Percentiles rank a stretch among this genome's conserved stretches.
These are phyloP conservation scores for Colletotrichum acutatum DNA, from an alignment of 2,329 filamentous ascomycete species.

Conservation along the genomic window DNA sequence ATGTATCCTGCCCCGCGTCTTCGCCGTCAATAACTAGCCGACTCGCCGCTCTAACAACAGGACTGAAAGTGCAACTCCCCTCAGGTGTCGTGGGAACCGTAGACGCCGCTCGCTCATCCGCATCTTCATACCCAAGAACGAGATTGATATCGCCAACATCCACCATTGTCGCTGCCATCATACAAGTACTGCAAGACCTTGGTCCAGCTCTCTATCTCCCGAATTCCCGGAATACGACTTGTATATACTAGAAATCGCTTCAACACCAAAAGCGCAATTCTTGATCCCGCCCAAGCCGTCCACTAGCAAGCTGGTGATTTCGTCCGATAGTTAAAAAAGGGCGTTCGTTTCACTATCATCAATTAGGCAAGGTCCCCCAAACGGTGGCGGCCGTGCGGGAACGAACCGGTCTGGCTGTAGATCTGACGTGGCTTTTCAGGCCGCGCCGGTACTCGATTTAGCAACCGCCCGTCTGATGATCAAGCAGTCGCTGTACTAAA, in stretches of 20 bases:
- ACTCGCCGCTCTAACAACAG: constrained; percentile 46
- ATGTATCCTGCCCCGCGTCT: constrained; percentile 34
- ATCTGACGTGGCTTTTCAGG: constrained; percentile 22
- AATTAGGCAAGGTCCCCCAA: constrained; percentile 6
- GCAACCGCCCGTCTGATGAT: not conserved
- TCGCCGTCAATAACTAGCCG: constrained; percentile 17
- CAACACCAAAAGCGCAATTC: not conserved
- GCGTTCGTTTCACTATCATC: constrained; percentile 31
- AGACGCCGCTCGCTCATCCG: constrained; percentile 40
- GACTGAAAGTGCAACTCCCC: constrained; percentile 54
- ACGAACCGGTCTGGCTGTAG: not conserved
- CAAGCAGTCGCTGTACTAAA: not conserved
- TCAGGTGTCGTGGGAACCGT: constrained; percentile 58
- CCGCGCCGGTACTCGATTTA: too few relatives aligned
- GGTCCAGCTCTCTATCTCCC: not conserved
- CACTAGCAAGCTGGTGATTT: constrained; percentile 36
- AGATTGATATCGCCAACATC: not conserved
- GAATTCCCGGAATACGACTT: not conserved
- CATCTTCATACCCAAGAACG: constrained; percentile 1
- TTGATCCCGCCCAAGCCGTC: too few relatives aligned
- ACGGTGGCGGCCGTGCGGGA: constrained; percentile 17
- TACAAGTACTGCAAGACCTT: not conserved
- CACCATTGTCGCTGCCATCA: not conserved
- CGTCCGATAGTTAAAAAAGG: constrained; percentile 13
- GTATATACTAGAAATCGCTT: not conserved